A percentile compares a stretch with the other conserved stretches of the same genome.
These are phyloP conservation scores for Scheffersomyces ergatensis DNA, from an alignment of 805 yeast genomes.

Conservation along the genomic window DNA sequence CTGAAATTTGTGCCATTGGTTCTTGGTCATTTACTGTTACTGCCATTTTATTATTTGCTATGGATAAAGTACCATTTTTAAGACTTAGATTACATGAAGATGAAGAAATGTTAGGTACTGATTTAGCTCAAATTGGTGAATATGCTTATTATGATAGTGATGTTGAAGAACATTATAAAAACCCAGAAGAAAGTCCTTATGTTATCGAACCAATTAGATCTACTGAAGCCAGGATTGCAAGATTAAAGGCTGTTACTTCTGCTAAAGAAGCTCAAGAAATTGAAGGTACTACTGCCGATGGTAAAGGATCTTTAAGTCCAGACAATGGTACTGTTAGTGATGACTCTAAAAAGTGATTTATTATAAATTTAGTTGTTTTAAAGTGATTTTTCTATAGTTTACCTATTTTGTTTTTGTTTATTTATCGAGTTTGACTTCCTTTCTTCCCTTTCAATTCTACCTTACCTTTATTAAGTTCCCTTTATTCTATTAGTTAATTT, in stretches of 20 bases:
- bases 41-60: slow-evolving; percentile 57
- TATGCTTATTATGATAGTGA: slow-evolving; percentile 68
- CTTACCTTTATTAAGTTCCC: no score
- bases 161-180: slow-evolving; percentile 37
- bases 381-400: no score
- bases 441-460: no score
- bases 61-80: slow-evolving; percentile 79
- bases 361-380: no score
- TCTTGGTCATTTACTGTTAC: slow-evolving; percentile 78
- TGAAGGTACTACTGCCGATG: slow-evolving; percentile 14
- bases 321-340: slow-evolving; percentile 15
- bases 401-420: no score
- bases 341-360: slow-evolving; percentile 7
- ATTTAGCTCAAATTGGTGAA: slow-evolving; percentile 88
- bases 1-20: slow-evolving; percentile 69
- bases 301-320: slow-evolving; percentile 14
- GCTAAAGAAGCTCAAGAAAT: slow-evolving; percentile 10
- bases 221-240: slow-evolving; percentile 34
- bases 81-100: slow-evolving; percentile 81
- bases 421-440: no score
- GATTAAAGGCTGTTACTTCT: slow-evolving; percentile 23
- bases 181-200: slow-evolving; percentile 41
- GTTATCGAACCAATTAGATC: slow-evolving; percentile 81
- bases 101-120: slow-evolving; percentile 86
- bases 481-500: no score